phyloP scores from a whole-genome alignment of 345 rosid genomes.

The Lepidium africanum region DNA sequence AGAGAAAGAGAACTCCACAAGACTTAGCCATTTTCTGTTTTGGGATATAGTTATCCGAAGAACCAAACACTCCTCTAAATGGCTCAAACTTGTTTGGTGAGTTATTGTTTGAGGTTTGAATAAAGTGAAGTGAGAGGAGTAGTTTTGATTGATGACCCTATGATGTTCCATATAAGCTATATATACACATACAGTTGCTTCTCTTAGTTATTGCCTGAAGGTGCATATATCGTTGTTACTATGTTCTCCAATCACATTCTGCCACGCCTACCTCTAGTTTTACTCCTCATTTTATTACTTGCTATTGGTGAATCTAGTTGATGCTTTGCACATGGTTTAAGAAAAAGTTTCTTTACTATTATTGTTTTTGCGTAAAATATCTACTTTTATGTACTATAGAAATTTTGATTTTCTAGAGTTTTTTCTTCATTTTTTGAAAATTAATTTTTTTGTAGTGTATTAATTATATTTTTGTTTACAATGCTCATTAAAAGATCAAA shows the following conservation, averaged over 20 bases:
- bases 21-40: constrained; percentile 45
- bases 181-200: constrained; percentile 27
- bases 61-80: constrained; percentile 29
- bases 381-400: no score
- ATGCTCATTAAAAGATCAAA: no score
- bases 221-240: not conserved
- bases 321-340: constrained; percentile 13
- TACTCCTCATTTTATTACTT: not conserved
- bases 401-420: no score
- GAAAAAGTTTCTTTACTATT: not conserved
- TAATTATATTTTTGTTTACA: no score
- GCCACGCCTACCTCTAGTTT: not conserved
- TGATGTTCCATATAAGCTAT: constrained; percentile 29
- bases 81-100: constrained; percentile 13
- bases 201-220: not conserved
- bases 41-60: constrained; percentile 1
- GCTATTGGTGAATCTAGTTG: constrained; percentile 1
- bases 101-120: constrained; percentile 1
- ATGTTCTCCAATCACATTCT: not conserved
- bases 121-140: constrained; percentile 6
- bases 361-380: no score
- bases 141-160: constrained; percentile 23
- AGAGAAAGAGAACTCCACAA: constrained; percentile 35
- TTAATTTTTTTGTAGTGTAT: no score
- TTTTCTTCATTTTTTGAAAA: no score